Evolutionary conservation across 768 basidiomycete species (phyloP).

Genomic region (Mycena floridula): DNA sequence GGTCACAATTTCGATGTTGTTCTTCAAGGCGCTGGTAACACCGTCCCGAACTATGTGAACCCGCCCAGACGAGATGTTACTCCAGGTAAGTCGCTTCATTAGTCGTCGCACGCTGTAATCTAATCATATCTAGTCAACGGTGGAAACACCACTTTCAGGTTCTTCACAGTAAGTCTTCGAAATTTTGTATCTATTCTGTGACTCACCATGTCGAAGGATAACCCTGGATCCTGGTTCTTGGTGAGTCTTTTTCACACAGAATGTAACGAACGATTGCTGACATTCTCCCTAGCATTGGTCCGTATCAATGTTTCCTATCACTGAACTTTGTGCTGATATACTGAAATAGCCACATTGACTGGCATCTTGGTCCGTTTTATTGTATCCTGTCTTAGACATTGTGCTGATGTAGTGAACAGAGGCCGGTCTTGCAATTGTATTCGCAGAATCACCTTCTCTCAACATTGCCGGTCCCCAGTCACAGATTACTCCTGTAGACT

Average conservation of each 20-base stretch:
- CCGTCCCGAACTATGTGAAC: conserved; percentile 21
- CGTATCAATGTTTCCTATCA: too few relatives aligned
- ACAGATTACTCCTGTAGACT: conserved; percentile 4
- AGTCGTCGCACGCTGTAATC: too few relatives aligned
- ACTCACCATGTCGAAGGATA: conserved; percentile 31
- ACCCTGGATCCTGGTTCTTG: conserved; percentile 56
- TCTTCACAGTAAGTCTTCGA: conserved; percentile 15
- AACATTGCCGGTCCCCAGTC: conserved; percentile 6
- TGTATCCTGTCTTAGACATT: too few relatives aligned
- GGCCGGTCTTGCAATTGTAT: conserved; percentile 13
- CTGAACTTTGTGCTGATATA: too few relatives aligned
- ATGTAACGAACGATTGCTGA: too few relatives aligned
- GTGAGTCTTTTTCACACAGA: too few relatives aligned
- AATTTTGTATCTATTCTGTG: background rate
- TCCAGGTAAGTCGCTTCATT: conserved; percentile 11
- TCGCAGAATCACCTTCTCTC: too few relatives aligned
- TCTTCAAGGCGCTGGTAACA: conserved; percentile 23
- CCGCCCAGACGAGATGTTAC: conserved; percentile 12
- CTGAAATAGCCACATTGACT: too few relatives aligned
- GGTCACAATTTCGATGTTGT: conserved; percentile 25
- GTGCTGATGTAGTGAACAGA: too few relatives aligned
- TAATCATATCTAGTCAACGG: conserved; percentile 20
- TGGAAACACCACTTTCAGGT: conserved; percentile 29
- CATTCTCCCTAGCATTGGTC: too few relatives aligned
- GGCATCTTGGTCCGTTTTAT: too few relatives aligned